These are phyloP conservation scores for Fusarium dlaminii DNA, from an alignment of 2,329 filamentous ascomycete species.

Conservation along the genomic window DNA sequence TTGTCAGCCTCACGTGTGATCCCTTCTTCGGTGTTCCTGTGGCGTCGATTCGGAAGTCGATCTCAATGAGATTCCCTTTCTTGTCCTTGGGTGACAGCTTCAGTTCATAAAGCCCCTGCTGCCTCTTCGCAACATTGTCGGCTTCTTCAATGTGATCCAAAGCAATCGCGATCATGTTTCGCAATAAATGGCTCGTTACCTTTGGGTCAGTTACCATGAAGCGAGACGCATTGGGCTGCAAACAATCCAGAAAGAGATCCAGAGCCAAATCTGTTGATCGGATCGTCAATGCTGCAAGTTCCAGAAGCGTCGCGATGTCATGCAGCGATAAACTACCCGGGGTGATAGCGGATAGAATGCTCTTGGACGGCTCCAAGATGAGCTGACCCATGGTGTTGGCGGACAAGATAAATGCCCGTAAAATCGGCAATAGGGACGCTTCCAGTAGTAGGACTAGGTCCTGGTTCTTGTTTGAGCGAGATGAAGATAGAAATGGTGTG, in stretches of 20 bases:
- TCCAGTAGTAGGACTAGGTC: not conserved
- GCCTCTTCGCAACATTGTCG: not conserved
- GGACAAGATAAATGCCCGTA: not conserved
- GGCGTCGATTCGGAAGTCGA: conserved; percentile 16
- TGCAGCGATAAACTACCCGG: not conserved
- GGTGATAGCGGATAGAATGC: conserved; percentile 4
- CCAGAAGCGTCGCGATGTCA: not conserved
- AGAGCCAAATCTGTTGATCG: conserved; percentile 15
- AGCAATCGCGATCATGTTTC: conserved; percentile 49
- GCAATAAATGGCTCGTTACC: conserved; percentile 44
- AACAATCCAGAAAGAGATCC: conserved; percentile 24
- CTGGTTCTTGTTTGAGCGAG: rapidly evolving
- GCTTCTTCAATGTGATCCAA: conserved; percentile 53
- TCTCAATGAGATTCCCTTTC: not conserved
- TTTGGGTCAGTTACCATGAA: conserved; percentile 30
- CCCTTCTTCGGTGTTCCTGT: not conserved
- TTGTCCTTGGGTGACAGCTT: not conserved
- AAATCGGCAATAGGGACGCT: not conserved
- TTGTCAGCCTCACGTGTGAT: conserved; percentile 15
- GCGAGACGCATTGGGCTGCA: conserved; percentile 48
- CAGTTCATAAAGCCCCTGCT: not conserved
- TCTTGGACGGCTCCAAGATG: conserved; percentile 6
- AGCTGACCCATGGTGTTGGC: conserved; percentile 11
- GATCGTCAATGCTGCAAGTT: conserved; percentile 20
- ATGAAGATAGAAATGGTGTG: not conserved